Conservation (phyloP, 768 basidiomycete genomes). For the Hygrophorus russula region DNA sequence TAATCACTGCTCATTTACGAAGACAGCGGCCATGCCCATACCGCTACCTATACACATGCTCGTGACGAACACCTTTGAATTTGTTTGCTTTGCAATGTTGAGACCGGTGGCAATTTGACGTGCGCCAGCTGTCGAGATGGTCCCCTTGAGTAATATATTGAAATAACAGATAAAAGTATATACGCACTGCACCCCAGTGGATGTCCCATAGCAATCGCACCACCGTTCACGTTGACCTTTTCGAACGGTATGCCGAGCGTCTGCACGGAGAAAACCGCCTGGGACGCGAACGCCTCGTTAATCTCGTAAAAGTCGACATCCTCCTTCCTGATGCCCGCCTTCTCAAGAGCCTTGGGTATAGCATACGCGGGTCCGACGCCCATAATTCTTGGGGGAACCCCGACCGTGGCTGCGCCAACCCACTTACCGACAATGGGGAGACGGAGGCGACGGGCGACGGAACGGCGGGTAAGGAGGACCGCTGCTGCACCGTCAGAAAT, state of each 20-base stretch:
- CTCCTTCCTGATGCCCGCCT: slow-evolving; percentile 47
- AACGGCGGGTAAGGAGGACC: slow-evolving; percentile 72
- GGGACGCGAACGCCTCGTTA: slow-evolving; percentile 84
- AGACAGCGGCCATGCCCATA: slow-evolving; percentile 85
- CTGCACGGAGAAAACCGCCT: slow-evolving; percentile 65
- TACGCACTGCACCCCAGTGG: slow-evolving; percentile 75
- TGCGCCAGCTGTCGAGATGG: slow-evolving; percentile 77
- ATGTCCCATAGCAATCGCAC: slow-evolving; percentile 85
- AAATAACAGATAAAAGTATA: slow-evolving; percentile 1
- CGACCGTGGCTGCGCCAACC: slow-evolving; percentile 55
- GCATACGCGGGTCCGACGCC: slow-evolving; percentile 87
- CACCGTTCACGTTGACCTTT: slow-evolving; percentile 82
- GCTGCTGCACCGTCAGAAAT: slow-evolving; percentile 91
- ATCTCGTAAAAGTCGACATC: slow-evolving; percentile 91
- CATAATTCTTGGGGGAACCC: slow-evolving; percentile 84
- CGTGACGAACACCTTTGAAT: slow-evolving; percentile 70
- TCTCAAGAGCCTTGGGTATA: slow-evolving; percentile 63
- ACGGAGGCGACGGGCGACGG: slow-evolving; percentile 69
- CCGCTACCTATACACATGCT: slow-evolving; percentile 88
- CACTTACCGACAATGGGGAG: slow-evolving; percentile 86
- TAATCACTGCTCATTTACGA: slow-evolving; percentile 71
- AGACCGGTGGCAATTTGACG: slow-evolving; percentile 82
- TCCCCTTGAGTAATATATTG: not conserved
- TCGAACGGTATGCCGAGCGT: slow-evolving; percentile 57
- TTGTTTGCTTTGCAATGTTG: slow-evolving; percentile 69